Evolutionary conservation across 306 rosid genomes (phyloP), one percentile per base, ranked within the genome.

Genomic region (Cucumis melo): DNA sequence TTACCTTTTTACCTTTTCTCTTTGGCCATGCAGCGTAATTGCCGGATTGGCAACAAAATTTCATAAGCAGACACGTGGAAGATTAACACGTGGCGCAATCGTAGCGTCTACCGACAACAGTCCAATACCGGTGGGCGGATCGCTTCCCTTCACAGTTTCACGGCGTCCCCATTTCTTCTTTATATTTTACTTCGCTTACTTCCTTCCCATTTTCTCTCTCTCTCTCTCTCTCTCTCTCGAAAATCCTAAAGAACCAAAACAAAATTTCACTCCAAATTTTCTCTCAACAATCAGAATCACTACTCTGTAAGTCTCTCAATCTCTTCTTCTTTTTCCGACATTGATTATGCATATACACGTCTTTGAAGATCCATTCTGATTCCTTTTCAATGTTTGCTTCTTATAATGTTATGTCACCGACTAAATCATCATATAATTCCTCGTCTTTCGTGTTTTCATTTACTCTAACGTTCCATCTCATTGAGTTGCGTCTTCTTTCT

Each of bases 31-130:
- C 76, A 72, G 44, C 60, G 76, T 50, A 72, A 48, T 53, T 27
- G 3, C 60, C 20, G 77, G 61, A 12, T 5, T 27, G 46, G 48
- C 23, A 73, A 16, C 62, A 53, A 64, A 32, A 5, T 17, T 17
- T 27, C 32, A 17, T 3, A 29, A 32, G 38, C 23, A 7, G 51
- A 75, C 66, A 75, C 67, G 78, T 55, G 58, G 65, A 38, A 7
- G 1, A n/a, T 2, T 12, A 13, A 74, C 79, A 76, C 73, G 79
- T 61, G 79, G 70, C 73, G 59, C 10, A 44, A 60, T 76, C 71
- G 10, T 29, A 46, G 11, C 42, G 79, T 61, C 73, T 61, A 61
- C 79, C 79, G 79, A 76, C 79, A 76, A 59, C 46, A 60, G 79
- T 46, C 39, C 44, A 27, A 14, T 44, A 75, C 71, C 46, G 59